These are phyloP conservation scores for Coccinonectria pachysandricola DNA, from an alignment of 2,329 filamentous ascomycete genomes.

Conservation along the genomic window DNA sequence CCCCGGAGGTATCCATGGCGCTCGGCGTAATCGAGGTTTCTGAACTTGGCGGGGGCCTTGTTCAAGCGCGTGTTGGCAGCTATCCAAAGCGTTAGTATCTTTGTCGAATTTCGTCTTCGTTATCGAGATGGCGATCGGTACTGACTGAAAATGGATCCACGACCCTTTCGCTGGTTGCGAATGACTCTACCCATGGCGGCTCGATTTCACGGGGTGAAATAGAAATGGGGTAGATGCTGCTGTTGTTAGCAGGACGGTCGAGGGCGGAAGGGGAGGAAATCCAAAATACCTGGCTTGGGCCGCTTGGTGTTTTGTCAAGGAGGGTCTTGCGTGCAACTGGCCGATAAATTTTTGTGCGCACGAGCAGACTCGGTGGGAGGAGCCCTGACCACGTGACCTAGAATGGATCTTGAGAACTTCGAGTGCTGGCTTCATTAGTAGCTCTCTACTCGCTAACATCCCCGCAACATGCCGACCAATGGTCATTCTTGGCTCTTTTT, in stretches of 20 bases:
- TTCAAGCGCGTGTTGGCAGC: conserved; percentile 81
- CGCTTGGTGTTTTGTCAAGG: conserved; percentile 30
- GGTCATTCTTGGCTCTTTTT: no score
- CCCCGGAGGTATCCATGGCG: conserved; percentile 96
- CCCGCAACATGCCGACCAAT: no score
- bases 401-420: conserved; percentile 2
- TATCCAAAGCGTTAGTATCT: conserved; percentile 29
- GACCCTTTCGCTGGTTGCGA: conserved; percentile 56
- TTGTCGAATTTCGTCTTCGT: conserved; percentile 15
- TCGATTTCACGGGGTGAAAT: conserved; percentile 25
- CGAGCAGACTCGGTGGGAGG: conserved; percentile 15
- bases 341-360: conserved; percentile 30
- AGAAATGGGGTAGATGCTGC: conserved; percentile 23
- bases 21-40: conserved; percentile 92
- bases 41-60: conserved; percentile 79
- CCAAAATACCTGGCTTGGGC: conserved; percentile 29
- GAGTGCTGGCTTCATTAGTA: conserved; percentile 6
- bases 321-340: conserved; percentile 18
- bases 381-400: conserved; percentile 29
- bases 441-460: no score
- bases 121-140: conserved; percentile 18
- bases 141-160: conserved; percentile 49
- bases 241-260: conserved; percentile 21
- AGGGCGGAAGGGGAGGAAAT: conserved; percentile 16
- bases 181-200: conserved; percentile 48